Evolutionary conservation across 768 basidiomycete species (phyloP).

Genomic region (Trametes maxima): DNA sequence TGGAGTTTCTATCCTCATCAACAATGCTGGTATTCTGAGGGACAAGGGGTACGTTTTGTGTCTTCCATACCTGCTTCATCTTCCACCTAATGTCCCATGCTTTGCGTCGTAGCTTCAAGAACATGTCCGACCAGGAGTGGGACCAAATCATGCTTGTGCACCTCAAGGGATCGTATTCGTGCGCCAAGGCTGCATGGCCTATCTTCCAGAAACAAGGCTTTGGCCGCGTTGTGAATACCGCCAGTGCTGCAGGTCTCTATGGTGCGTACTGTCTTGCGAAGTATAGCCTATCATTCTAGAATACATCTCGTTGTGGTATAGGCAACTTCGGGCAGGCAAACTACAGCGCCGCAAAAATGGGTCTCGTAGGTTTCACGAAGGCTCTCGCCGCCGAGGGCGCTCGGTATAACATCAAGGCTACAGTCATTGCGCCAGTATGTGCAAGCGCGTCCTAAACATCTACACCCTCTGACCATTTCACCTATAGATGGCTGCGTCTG

Average conservation of each 20-base stretch:
- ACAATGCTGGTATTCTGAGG: conserved; percentile 92
- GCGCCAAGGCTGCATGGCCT: conserved; percentile 96
- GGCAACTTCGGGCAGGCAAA: conserved; percentile 97
- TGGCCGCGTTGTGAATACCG: conserved; percentile 92
- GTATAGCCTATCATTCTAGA: background rate
- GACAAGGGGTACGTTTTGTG: conserved; percentile 64
- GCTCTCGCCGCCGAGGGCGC: conserved; percentile 91
- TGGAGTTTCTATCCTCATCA: conserved; percentile 82
- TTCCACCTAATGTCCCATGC: background rate
- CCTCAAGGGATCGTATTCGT: conserved; percentile 90
- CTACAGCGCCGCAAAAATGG: conserved; percentile 99
- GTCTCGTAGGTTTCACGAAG: conserved; percentile 88
- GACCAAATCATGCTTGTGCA: conserved; percentile 89
- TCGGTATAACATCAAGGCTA: conserved; percentile 87
- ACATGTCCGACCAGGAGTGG: conserved; percentile 95
- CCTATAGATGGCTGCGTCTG: conserved; percentile 85
- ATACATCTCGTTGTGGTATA: conserved; percentile 30
- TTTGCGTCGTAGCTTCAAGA: conserved; percentile 72
- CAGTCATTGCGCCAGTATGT: conserved; percentile 87
- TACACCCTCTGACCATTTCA: background rate
- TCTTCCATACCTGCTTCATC: background rate
- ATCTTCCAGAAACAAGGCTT: conserved; percentile 94
- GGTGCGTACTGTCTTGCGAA: conserved; percentile 46
- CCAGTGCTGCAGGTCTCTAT: conserved; percentile 92
- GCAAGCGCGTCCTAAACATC: background rate